Evolutionary conservation across 148 eudicot genomes (phyloP).

Genomic region (Rhododendron molle): DNA sequence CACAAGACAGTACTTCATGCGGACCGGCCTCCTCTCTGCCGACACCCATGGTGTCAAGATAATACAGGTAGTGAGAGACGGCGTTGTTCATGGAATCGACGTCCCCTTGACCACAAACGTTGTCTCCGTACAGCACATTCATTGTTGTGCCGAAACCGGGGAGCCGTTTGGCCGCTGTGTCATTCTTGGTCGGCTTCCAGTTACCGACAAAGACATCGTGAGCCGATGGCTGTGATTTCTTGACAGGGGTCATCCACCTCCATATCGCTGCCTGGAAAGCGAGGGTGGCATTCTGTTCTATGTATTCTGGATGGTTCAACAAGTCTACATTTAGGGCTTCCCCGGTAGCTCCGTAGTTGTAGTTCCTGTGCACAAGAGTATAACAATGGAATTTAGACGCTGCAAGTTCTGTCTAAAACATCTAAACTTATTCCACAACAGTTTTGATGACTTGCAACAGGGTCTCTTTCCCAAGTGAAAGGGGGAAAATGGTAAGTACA

Average conservation of each 20-base stretch:
- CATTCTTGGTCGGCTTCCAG: constrained; percentile 94
- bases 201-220: constrained; percentile 73
- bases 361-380: constrained; percentile 54
- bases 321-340: constrained; percentile 68
- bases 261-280: constrained; percentile 87
- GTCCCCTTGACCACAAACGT: constrained; percentile 75
- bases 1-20: constrained; percentile 64
- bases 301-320: constrained; percentile 82
- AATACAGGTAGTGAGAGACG: constrained; percentile 71
- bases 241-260: constrained; percentile 78
- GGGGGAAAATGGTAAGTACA: background rate
- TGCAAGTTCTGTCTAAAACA: background rate
- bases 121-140: constrained; percentile 80
- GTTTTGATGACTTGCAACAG: background rate
- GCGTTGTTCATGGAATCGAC: constrained; percentile 65
- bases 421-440: background rate
- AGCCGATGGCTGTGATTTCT: constrained; percentile 82
- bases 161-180: constrained; percentile 59
- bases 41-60: constrained; percentile 80
- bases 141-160: constrained; percentile 95
- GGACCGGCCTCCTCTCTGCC: constrained; percentile 76
- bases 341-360: constrained; percentile 78
- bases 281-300: constrained; percentile 87
- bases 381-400: background rate
- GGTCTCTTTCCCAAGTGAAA: background rate